Evolutionary conservation across 108 stramenopile genomes (phyloP).

Genomic region (Skeletonema tropicum): DNA sequence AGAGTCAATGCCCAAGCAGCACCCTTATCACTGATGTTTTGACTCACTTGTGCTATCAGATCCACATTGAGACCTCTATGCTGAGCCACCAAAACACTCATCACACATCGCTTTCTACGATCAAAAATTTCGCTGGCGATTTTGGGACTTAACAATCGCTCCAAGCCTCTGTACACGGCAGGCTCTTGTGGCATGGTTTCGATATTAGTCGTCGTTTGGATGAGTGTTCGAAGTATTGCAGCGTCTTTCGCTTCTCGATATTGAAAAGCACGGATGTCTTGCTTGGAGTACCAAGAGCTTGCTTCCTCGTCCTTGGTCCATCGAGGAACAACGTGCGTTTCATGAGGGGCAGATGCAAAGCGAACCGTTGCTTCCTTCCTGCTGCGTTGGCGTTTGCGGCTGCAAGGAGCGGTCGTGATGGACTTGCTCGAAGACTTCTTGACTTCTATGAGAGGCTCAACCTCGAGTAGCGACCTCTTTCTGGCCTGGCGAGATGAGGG

Average conservation of each 20-base stretch:
- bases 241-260: not conserved
- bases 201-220: not conserved
- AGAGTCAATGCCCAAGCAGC: not conserved
- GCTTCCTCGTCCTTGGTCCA: not conserved
- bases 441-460: too few species aligned
- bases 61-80: not conserved
- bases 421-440: too few species aligned
- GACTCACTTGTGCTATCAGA: not conserved
- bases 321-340: not conserved
- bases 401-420: too few species aligned
- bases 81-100: not conserved
- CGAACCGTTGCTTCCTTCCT: too few species aligned
- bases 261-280: not conserved
- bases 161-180: not conserved
- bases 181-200: not conserved
- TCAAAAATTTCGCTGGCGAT: not conserved
- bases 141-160: not conserved
- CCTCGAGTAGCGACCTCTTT: too few species aligned
- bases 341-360: not conserved
- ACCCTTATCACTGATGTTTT: not conserved
- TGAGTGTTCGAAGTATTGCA: not conserved
- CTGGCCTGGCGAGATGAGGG: too few species aligned
- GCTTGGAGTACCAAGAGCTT: not conserved
- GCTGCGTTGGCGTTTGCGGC: too few species aligned
- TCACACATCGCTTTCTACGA: not conserved